phyloP scores from a whole-genome alignment of 2,329 filamentous ascomycete species.

The Laburnicola sp. region DNA sequence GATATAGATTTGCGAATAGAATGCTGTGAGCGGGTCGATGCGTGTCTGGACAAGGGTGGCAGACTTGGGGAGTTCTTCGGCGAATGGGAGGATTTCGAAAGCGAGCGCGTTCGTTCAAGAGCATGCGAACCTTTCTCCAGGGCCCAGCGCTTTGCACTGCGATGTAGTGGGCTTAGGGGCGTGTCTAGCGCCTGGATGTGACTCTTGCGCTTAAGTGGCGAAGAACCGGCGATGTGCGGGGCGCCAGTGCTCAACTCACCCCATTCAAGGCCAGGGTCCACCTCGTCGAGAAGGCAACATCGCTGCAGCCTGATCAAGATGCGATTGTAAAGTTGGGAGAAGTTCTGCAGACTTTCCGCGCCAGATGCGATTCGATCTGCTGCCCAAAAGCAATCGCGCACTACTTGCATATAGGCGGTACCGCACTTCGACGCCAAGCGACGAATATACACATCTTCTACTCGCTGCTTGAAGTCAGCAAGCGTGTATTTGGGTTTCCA shows the following conservation, averaged over 20 bases:
- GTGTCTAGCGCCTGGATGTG: constrained; percentile 31
- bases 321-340: constrained; percentile 48
- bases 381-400: constrained; percentile 71
- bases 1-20: constrained; percentile 42
- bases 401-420: constrained; percentile 73
- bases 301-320: constrained; percentile 48
- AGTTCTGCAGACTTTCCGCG: constrained; percentile 36
- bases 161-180: constrained; percentile 38
- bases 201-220: constrained; percentile 40
- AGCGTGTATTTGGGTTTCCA: constrained; percentile 63
- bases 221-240: constrained; percentile 24
- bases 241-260: constrained; percentile 29
- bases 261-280: constrained; percentile 36
- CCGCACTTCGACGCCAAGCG: constrained; percentile 70
- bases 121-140: constrained; percentile 41
- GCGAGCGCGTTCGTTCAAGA: constrained; percentile 38
- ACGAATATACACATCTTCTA: constrained; percentile 67
- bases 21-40: constrained; percentile 38
- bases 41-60: constrained; percentile 30
- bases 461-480: constrained; percentile 63
- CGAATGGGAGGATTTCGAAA: constrained; percentile 26
- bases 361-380: constrained; percentile 55
- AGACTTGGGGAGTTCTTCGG: constrained; percentile 35
- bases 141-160: constrained; percentile 42
- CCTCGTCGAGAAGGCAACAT: constrained; percentile 46